Conservation (phyloP, 2,329 filamentous ascomycete species). For the Arthrobotrys sphaeroides region DNA sequence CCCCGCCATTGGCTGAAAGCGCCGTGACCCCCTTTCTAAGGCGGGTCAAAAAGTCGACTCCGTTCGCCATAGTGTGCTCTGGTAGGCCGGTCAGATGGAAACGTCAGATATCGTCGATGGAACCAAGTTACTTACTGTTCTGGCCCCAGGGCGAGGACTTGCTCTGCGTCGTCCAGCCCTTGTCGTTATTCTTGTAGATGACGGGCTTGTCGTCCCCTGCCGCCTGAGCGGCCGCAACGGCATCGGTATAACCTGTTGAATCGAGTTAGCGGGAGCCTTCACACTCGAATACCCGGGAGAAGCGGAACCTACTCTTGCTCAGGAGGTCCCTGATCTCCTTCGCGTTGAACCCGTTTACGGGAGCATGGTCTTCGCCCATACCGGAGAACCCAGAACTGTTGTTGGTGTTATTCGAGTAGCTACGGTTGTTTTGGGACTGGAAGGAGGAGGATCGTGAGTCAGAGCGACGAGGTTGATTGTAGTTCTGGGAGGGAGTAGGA, state of each 20-base stretch:
- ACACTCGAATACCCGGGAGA: not conserved
- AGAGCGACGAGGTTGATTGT: constrained; percentile 48
- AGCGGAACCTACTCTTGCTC: constrained; percentile 17
- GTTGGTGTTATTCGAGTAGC: constrained; percentile 26
- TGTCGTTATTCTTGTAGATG: constrained; percentile 40
- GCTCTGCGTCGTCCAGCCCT: constrained; percentile 50
- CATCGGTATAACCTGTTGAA: constrained; percentile 28
- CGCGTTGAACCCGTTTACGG: constrained; percentile 49
- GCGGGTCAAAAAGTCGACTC: constrained; percentile 42
- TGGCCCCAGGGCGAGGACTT: constrained; percentile 45
- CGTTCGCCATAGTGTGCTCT: constrained; percentile 44
- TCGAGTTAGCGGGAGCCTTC: not conserved
- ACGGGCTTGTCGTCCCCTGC: constrained; percentile 40
- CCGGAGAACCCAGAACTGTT: constrained; percentile 31
- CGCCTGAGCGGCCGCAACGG: constrained; percentile 22
- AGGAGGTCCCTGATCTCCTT: constrained; percentile 40
- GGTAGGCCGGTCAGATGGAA: not conserved
- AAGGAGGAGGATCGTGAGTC: constrained; percentile 37
- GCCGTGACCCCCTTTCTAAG: constrained; percentile 30
- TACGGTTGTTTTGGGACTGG: constrained; percentile 44
- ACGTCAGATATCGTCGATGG: not conserved
- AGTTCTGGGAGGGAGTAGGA: constrained; percentile 40
- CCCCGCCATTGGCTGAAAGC: constrained; percentile 23
- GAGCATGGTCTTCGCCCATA: constrained; percentile 36
- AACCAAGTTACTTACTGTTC: constrained; percentile 18